These are phyloP conservation scores for Periconia digitata DNA, from an alignment of 2,329 filamentous ascomycete genomes.

Conservation along the genomic window DNA sequence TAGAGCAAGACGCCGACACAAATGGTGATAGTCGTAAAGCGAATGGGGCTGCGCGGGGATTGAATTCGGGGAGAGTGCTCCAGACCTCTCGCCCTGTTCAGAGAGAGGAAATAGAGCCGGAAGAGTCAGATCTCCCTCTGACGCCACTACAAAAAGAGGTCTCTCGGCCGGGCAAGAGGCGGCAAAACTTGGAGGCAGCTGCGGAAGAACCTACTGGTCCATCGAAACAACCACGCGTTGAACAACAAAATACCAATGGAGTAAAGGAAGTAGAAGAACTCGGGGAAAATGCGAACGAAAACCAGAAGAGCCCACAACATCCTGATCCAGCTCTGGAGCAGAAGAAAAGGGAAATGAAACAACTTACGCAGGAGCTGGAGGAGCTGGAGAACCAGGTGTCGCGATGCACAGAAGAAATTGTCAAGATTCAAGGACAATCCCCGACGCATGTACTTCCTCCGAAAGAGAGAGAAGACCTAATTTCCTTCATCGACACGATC, in stretches of 20 bases:
- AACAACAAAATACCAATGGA: slow-evolving; percentile 9
- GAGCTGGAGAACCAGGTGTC: slow-evolving; percentile 36
- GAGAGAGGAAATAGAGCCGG: slow-evolving; percentile 12
- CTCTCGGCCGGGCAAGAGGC: slow-evolving; percentile 32
- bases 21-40: slow-evolving; percentile 1
- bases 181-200: slow-evolving; percentile 18
- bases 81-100: too few species aligned
- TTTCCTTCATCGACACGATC: slow-evolving; percentile 28
- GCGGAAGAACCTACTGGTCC: slow-evolving; percentile 17
- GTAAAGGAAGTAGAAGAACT: slow-evolving; percentile 19
- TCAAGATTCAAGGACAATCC: slow-evolving; percentile 24
- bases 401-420: slow-evolving; percentile 29
- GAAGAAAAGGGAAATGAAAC: slow-evolving; percentile 33
- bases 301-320: slow-evolving; percentile 9
- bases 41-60: slow-evolving; percentile 3
- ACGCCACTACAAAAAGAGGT: slow-evolving; percentile 26
- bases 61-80: background rate
- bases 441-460: slow-evolving; percentile 14
- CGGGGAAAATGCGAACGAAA: background rate
- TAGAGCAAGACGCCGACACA: slow-evolving; percentile 1
- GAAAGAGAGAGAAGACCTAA: slow-evolving; percentile 25
- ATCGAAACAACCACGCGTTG: slow-evolving; percentile 16
- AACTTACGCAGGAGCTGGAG: slow-evolving; percentile 29
- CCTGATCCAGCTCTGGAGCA: slow-evolving; percentile 28
- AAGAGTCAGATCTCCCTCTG: slow-evolving; percentile 23